Conservation (phyloP, 257 asterid species). For the Nemophila menziesii region DNA sequence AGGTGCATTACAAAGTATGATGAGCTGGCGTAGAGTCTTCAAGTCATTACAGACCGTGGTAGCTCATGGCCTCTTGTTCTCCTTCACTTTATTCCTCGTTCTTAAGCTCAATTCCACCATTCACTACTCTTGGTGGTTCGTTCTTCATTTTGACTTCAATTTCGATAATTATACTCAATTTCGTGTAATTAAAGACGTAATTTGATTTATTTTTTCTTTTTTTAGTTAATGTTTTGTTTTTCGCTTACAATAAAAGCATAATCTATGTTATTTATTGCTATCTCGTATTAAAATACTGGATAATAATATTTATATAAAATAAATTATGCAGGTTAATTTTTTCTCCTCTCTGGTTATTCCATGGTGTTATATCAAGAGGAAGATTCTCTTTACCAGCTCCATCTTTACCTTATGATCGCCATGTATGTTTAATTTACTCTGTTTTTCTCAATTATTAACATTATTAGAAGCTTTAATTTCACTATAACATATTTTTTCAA, state of each 20-base stretch:
- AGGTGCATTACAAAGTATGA: conserved; percentile 15
- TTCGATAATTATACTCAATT: background rate
- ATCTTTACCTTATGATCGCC: conserved; percentile 83
- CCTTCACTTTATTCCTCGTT: conserved; percentile 58
- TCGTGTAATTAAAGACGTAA: background rate
- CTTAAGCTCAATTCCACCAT: conserved; percentile 62
- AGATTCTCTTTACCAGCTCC: conserved; percentile 99
- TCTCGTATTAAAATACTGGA: conserved; percentile 2
- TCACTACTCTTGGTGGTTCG: conserved; percentile 75
- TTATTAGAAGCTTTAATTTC: background rate
- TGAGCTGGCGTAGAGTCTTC: conserved; percentile 63
- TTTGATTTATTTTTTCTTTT: background rate
- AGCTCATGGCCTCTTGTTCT: conserved; percentile 77
- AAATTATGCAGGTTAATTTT: conserved; percentile 54
- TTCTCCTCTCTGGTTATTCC: conserved; percentile 88
- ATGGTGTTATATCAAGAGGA: conserved; percentile 87
- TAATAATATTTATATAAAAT: conserved; percentile 1
- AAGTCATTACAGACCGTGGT: conserved; percentile 67
- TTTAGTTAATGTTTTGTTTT: background rate
- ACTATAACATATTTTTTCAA: background rate
- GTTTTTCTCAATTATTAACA: conserved; percentile 1
- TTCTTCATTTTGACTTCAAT: too few relatives aligned
- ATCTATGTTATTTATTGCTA: background rate
- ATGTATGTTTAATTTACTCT: conserved; percentile 37
- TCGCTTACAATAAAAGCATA: background rate